Percentiles rank a stretch among this genome's conserved stretches.
phyloP scores from a whole-genome alignment of 805 yeast genomes.

The Trichomonascus vanleenenianus region DNA sequence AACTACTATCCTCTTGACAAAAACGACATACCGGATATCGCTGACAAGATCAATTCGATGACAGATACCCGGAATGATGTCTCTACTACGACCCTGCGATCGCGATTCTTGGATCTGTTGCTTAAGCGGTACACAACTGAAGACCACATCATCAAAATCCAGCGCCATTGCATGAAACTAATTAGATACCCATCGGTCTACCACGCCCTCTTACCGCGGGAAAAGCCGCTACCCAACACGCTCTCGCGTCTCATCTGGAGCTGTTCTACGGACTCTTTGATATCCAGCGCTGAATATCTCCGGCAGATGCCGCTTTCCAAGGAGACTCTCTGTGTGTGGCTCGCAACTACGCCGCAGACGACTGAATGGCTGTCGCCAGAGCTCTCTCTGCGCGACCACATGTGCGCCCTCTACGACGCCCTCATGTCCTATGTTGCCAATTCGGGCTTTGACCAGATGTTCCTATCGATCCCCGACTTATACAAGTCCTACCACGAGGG shows the following conservation, averaged over 20 bases:
- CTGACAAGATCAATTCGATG: not conserved
- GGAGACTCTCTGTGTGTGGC: no score
- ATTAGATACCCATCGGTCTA: not conserved
- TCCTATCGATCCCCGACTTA: no score
- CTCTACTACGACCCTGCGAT: not conserved
- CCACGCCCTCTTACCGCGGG: not conserved
- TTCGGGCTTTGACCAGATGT: no score
- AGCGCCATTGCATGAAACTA: not conserved
- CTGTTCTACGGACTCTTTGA: not conserved
- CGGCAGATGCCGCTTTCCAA: no score
- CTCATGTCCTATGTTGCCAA: no score
- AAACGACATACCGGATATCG: not conserved
- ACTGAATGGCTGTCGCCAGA: no score
- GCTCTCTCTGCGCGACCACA: no score
- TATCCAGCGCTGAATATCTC: no score
- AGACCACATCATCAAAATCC: not conserved
- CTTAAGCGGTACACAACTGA: not conserved
- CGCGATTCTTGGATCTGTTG: conserved; percentile 1
- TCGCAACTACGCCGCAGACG: no score
- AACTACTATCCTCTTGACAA: not conserved
- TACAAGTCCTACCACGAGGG: no score
- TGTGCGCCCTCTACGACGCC: no score
- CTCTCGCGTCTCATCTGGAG: conserved; percentile 1
- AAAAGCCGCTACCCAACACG: not conserved
- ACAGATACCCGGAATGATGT: not conserved